phyloP scores from a whole-genome alignment of 495 filamentous ascomycete genomes.

The Penicillium cosmopolitanum region DNA sequence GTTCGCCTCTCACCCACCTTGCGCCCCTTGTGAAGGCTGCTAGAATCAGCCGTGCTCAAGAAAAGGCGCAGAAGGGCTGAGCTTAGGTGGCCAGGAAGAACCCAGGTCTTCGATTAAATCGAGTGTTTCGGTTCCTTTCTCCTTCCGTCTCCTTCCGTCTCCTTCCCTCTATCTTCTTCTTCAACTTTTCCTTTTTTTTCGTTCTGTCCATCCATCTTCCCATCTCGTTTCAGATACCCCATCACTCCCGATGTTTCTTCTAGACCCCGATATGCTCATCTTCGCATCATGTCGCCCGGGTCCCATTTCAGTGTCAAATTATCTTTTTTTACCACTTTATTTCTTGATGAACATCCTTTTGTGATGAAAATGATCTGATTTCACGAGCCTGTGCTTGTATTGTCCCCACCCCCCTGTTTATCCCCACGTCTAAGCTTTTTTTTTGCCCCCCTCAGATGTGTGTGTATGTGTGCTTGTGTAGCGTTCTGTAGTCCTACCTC shows the following conservation, averaged over 20 bases:
- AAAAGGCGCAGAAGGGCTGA: constrained; percentile 71
- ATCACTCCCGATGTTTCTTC: constrained; percentile 41
- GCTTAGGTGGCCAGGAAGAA: constrained; percentile 29
- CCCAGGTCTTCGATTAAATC: background rate
- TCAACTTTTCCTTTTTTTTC: constrained; percentile 8
- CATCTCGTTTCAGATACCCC: constrained; percentile 49
- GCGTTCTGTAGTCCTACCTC: constrained; percentile 16
- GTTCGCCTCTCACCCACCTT: constrained; percentile 74
- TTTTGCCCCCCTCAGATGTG: background rate
- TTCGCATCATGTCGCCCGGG: constrained; percentile 24
- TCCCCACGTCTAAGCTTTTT: background rate
- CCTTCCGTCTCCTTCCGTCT: background rate
- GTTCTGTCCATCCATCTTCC: constrained; percentile 35
- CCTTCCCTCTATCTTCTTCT: constrained; percentile 6
- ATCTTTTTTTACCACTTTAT: constrained; percentile 19
- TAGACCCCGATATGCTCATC: constrained; percentile 34
- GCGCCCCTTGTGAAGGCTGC: constrained; percentile 87
- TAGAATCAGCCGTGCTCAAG: constrained; percentile 77
- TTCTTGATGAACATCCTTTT: constrained; percentile 24
- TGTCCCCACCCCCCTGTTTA: constrained; percentile 7
- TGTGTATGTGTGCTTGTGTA: constrained; percentile 12
- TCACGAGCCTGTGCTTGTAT: constrained; percentile 19
- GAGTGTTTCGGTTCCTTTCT: background rate
- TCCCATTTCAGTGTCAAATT: constrained; percentile 23
- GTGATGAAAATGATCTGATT: constrained; percentile 32